phyloP scores from a whole-genome alignment of 176 grass and related monocot genomes.

The Ensete ventricosum region DNA sequence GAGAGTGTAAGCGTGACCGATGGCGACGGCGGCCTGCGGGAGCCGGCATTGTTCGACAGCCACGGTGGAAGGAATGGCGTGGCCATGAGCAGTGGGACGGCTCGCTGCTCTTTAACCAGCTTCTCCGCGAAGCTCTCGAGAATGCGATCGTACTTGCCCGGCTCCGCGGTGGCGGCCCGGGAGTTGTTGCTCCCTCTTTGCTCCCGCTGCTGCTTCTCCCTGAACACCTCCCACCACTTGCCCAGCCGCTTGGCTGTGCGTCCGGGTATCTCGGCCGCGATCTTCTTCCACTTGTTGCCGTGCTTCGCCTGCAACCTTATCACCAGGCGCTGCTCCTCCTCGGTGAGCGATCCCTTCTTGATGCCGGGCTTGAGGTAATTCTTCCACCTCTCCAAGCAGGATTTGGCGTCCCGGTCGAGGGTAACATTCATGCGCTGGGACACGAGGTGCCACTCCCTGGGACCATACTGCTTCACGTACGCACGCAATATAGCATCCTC shows the following conservation, averaged over 20 bases:
- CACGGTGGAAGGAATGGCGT: conserved; percentile 65
- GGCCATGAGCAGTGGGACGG: conserved; percentile 50
- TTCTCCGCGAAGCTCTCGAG: conserved; percentile 99
- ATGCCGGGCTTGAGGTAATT: conserved; percentile 87
- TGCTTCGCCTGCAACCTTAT: conserved; percentile 88
- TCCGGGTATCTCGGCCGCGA: conserved; percentile 82
- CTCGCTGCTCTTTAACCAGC: conserved; percentile 55
- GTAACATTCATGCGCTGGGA: conserved; percentile 79
- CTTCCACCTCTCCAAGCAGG: conserved; percentile 95
- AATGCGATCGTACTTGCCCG: conserved; percentile 61
- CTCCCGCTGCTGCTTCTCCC: conserved; percentile 88
- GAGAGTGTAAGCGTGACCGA: conserved; percentile 36
- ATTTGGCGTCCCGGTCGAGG: conserved; percentile 85
- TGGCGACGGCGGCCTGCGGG: conserved; percentile 29
- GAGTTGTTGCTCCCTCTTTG: conserved; percentile 40
- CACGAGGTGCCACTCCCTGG: conserved; percentile 85
- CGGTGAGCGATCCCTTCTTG: conserved; percentile 87
- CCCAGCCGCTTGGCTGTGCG: conserved; percentile 80
- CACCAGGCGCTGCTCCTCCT: conserved; percentile 87
- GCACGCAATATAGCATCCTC: conserved; percentile 82
- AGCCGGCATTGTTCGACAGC: conserved; percentile 37
- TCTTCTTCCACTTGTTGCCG: conserved; percentile 99
- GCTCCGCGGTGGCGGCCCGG: conserved; percentile 44
- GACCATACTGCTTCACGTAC: conserved; percentile 85
- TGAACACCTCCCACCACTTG: conserved; percentile 99